Percentiles rank a stretch among this genome's conserved stretches.
Evolutionary conservation across 2,329 filamentous ascomycete genomes (phyloP).

Genomic region (Ceratocystis papillata): DNA sequence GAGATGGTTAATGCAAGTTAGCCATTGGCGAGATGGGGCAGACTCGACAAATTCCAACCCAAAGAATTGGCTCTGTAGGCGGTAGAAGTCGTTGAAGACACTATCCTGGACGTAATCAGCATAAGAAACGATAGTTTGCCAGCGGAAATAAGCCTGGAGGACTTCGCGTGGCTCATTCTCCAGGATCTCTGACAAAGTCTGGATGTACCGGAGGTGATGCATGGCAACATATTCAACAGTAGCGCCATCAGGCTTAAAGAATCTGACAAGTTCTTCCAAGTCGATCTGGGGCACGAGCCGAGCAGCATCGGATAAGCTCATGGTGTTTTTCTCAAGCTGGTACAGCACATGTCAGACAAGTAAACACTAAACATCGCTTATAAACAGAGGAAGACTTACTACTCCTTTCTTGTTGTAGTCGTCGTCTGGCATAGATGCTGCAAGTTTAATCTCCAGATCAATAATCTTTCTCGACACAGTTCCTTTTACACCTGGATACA

Average conservation of each 20-base stretch:
- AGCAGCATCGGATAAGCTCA: constrained; percentile 45
- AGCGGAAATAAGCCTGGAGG: constrained; percentile 50
- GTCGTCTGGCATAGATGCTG: constrained; percentile 46
- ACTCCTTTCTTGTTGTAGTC: constrained; percentile 52
- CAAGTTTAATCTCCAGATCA: constrained; percentile 51
- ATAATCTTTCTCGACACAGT: constrained; percentile 37
- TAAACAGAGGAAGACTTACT: constrained; percentile 28
- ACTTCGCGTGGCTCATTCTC: constrained; percentile 43
- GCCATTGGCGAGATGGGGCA: constrained; percentile 49
- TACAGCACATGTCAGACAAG: not conserved
- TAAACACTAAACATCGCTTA: not conserved
- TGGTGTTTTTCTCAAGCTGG: constrained; percentile 40
- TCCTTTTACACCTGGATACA: constrained; percentile 32
- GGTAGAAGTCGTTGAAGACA: constrained; percentile 47
- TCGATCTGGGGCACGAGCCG: constrained; percentile 47
- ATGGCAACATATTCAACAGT: constrained; percentile 45
- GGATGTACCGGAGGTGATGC: constrained; percentile 49
- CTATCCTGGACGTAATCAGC: constrained; percentile 46
- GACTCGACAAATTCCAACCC: constrained; percentile 52
- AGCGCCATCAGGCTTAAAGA: constrained; percentile 32
- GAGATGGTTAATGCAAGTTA: constrained; percentile 49
- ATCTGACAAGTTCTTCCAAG: constrained; percentile 41
- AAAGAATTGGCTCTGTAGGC: constrained; percentile 49
- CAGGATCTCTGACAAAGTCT: constrained; percentile 47
- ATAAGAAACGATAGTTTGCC: constrained; percentile 50